A percentile compares a stretch with the other conserved stretches of the same genome.
These are phyloP conservation scores for Geotrichum bryndzae DNA, from an alignment of 1,139 yeast species.

Conservation along the genomic window DNA sequence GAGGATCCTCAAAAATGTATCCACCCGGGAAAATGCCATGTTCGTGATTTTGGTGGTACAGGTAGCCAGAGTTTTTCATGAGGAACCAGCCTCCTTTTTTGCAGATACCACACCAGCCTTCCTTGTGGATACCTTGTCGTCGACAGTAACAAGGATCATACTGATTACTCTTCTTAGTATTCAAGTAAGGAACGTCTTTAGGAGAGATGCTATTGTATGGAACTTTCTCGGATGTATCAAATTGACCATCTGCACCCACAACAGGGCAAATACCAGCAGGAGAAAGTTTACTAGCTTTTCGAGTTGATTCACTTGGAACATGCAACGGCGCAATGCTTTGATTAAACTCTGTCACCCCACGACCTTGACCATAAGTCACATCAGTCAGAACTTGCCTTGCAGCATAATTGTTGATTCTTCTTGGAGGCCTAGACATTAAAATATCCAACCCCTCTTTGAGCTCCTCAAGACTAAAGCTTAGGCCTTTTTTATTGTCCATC, in stretches of 20 bases:
- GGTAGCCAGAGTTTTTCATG: conserved; percentile 30
- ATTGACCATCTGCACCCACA: not conserved
- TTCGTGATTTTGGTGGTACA: conserved; percentile 31
- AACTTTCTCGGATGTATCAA: not conserved
- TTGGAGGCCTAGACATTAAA: conserved; percentile 26
- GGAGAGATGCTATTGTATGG: not conserved
- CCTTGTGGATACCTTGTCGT: conserved; percentile 22
- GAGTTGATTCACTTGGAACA: conserved; percentile 21
- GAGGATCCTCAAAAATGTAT: conserved; percentile 29
- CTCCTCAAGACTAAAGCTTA: conserved; percentile 23
- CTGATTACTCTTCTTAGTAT: conserved; percentile 22
- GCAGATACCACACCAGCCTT: conserved; percentile 31
- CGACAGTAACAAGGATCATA: conserved; percentile 28
- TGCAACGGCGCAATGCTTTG: conserved; percentile 19
- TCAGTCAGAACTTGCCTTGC: conserved; percentile 26
- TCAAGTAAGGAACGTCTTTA: conserved; percentile 19
- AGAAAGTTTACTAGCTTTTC: conserved; percentile 17
- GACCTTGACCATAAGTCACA: conserved; percentile 25
- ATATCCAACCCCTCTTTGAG: conserved; percentile 25
- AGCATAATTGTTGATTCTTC: conserved; percentile 25
- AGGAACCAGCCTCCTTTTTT: conserved; percentile 25
- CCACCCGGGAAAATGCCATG: conserved; percentile 32
- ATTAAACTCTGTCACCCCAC: conserved; percentile 26
- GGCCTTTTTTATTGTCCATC: conserved; percentile 24
- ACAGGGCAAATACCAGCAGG: conserved; percentile 18